A percentile compares a stretch with the other conserved stretches of the same genome.
These are phyloP conservation scores for Angophora floribunda DNA, from an alignment of 345 rosid species.

Conservation along the genomic window DNA sequence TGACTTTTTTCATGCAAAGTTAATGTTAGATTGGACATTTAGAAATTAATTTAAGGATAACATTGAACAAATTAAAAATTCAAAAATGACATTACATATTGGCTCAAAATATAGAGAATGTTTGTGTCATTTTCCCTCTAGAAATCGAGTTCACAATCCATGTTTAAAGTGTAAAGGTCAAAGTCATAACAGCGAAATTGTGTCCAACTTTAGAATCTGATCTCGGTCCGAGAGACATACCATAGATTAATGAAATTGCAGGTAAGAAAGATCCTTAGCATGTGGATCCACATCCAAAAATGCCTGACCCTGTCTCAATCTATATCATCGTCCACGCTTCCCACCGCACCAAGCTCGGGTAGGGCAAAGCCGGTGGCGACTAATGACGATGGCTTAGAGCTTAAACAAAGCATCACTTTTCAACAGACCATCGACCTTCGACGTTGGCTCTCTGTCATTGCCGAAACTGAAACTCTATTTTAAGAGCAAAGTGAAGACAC, in stretches of 20 bases:
- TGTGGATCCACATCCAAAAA: not conserved
- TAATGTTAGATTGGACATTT: too few species aligned
- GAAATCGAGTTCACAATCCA: too few species aligned
- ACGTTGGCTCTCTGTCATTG: not conserved
- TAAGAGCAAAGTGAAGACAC: not conserved
- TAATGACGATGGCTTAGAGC: not conserved
- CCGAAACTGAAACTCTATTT: not conserved
- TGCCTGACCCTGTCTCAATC: not conserved
- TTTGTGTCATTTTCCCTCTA: too few species aligned
- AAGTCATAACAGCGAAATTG: too few species aligned
- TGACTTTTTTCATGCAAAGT: too few species aligned
- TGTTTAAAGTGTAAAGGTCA: too few species aligned
- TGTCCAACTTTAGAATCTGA: too few species aligned
- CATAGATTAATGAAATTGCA: not conserved
- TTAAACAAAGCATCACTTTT: not conserved
- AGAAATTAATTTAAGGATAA: too few species aligned
- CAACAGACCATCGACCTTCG: not conserved
- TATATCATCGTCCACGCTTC: accelerated
- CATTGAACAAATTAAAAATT: too few species aligned
- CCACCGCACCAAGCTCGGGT: accelerated
- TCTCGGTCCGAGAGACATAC: too few species aligned
- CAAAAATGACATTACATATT: too few species aligned
- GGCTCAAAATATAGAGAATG: too few species aligned
- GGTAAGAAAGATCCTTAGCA: not conserved
- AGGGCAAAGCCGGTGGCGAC: not conserved